Conservation (phyloP, 495 filamentous ascomycete genomes). For the Penicillium maclennaniae region DNA sequence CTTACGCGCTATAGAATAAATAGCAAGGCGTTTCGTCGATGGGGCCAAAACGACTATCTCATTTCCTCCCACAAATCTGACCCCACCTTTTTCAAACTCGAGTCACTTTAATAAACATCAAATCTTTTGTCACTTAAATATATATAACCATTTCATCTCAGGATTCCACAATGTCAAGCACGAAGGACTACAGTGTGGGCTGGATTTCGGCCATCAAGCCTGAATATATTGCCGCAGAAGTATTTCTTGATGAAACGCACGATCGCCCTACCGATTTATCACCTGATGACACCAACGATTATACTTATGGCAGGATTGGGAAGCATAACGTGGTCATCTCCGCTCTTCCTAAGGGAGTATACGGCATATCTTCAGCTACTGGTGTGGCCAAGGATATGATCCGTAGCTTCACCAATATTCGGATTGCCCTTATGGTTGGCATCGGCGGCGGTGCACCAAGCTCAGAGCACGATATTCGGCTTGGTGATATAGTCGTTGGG, state of each 20-base stretch:
- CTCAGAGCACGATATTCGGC: conserved; percentile 6
- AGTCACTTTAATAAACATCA: too few relatives aligned
- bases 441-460: conserved; percentile 40
- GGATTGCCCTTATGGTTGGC: conserved; percentile 48
- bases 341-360: conserved; percentile 23
- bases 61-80: too few relatives aligned
- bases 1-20: too few relatives aligned
- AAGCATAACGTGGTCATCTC: conserved; percentile 45
- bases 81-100: too few relatives aligned
- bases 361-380: conserved; percentile 33
- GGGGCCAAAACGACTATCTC: too few relatives aligned
- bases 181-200: conserved; percentile 5
- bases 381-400: conserved; percentile 35
- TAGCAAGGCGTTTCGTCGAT: too few relatives aligned
- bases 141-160: too few relatives aligned
- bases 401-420: conserved; percentile 32
- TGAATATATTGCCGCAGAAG: conserved; percentile 19
- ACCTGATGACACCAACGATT: conserved; percentile 26
- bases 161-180: too few relatives aligned
- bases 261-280: not conserved
- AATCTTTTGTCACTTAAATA: too few relatives aligned
- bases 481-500: conserved; percentile 26
- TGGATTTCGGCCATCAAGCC: conserved; percentile 24
- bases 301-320: conserved; percentile 17
- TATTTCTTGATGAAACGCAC: conserved; percentile 21